Conservation (phyloP, 306 rosid genomes). For the Cicer bijugum region DNA sequence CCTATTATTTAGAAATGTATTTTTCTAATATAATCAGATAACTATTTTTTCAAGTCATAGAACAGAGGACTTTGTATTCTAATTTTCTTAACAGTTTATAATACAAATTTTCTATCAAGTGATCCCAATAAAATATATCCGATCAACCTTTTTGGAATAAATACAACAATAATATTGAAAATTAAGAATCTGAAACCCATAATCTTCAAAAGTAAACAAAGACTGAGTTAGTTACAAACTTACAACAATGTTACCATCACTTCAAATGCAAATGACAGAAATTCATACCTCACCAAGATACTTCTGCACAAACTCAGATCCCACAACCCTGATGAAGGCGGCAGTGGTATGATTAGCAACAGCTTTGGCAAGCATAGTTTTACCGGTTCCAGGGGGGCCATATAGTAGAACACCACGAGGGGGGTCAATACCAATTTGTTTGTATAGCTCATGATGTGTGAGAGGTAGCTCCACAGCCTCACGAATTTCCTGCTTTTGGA, state of each 20-base stretch:
- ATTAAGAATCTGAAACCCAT: conserved; percentile 12
- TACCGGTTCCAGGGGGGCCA: conserved; percentile 98
- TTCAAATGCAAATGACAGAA: conserved; percentile 12
- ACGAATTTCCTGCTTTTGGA: conserved; percentile 99
- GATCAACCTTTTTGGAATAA: conserved; percentile 17
- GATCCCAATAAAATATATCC: background rate
- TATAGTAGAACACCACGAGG: conserved; percentile 99
- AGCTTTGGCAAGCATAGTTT: conserved; percentile 99
- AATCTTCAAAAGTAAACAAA: conserved; percentile 19
- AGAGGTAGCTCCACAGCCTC: conserved; percentile 99
- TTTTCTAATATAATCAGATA: background rate
- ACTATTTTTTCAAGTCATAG: background rate
- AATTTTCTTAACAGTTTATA: background rate
- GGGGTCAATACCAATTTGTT: conserved; percentile 98
- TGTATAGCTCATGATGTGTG: conserved; percentile 94
- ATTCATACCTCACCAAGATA: conserved; percentile 94
- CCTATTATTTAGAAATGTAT: background rate
- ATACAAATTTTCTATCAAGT: conserved; percentile 14
- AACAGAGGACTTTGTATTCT: background rate
- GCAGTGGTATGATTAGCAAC: conserved; percentile 99
- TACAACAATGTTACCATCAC: conserved; percentile 8
- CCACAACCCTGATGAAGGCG: conserved; percentile 98
- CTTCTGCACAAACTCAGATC: conserved; percentile 98
- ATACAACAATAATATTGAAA: background rate
- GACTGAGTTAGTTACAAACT: background rate